Conservation (phyloP, 257 asterid species). For the Scutellaria baicalensis region DNA sequence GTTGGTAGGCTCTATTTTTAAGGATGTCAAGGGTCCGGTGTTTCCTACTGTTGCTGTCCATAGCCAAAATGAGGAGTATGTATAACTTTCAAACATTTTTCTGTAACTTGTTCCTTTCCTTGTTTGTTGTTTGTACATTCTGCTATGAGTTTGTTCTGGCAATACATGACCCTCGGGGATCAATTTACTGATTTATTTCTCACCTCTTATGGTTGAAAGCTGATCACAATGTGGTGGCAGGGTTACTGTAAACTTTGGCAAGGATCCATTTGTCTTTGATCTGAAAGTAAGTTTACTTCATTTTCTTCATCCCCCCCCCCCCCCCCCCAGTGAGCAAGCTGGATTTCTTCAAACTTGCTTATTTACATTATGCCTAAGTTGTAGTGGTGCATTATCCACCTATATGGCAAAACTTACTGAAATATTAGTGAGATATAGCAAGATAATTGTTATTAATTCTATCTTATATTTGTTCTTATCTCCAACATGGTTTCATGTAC, state of each 20-base stretch:
- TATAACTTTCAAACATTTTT: conserved; percentile 9
- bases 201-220: conserved; percentile 13
- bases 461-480: neutral
- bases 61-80: conserved; percentile 97
- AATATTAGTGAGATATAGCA: neutral
- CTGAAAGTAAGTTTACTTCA: conserved; percentile 48
- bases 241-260: conserved; percentile 84
- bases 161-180: neutral
- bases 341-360: neutral
- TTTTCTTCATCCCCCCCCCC: neutral
- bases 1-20: conserved; percentile 61
- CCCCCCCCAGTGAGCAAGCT: conserved; percentile 5
- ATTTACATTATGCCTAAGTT: neutral
- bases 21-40: conserved; percentile 81
- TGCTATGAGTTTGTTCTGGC: conserved; percentile 5
- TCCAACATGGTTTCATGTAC: conserved; percentile 2
- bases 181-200: conserved; percentile 7
- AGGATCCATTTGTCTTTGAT: conserved; percentile 74
- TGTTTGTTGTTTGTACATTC: conserved; percentile 9
- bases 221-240: conserved; percentile 47
- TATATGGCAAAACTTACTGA: neutral
- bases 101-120: conserved; percentile 2
- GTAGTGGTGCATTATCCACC: conserved; percentile 1
- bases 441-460: neutral
- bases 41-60: conserved; percentile 93